Evolutionary conservation across 108 stramenopile species (phyloP).

Genomic region (Cyclotella cryptica): DNA sequence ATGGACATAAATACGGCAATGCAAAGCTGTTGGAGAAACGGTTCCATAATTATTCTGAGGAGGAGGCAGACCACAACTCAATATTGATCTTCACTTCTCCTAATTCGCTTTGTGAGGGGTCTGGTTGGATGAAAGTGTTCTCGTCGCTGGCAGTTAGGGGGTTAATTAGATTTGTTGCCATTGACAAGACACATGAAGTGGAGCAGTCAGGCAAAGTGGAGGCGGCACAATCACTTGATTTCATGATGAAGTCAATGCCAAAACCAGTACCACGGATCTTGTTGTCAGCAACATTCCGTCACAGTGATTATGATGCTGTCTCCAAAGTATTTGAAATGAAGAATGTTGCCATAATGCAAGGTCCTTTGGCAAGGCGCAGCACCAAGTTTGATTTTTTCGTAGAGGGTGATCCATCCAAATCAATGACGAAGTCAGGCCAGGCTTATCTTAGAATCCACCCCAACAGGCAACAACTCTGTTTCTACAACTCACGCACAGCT

Average conservation of each 20-base stretch:
- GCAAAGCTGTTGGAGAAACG: not conserved
- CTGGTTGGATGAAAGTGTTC: slow-evolving; percentile 1
- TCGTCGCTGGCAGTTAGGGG: not conserved
- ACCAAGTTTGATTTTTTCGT: not conserved
- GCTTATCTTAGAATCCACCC: not conserved
- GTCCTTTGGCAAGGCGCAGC: not conserved
- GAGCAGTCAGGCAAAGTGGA: no score
- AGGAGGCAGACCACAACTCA: slow-evolving; percentile 9
- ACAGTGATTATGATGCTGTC: not conserved
- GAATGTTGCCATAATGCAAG: not conserved
- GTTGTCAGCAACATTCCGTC: not conserved
- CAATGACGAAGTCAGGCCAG: not conserved
- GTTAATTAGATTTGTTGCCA: not conserved
- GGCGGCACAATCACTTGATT: no score
- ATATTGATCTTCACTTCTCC: slow-evolving; percentile 6
- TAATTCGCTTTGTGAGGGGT: not conserved
- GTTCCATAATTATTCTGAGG: not conserved
- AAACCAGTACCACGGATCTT: not conserved
- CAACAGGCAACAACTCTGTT: not conserved
- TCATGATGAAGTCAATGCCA: no score
- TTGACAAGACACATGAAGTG: slow-evolving; percentile 9
- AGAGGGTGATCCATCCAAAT: not conserved
- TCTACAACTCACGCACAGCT: not conserved
- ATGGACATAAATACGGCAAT: slow-evolving; percentile 4
- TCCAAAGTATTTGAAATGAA: not conserved